Percentiles rank a stretch among this genome's conserved stretches.
phyloP scores from a whole-genome alignment of 805 yeast genomes.

The Komagataella pastoris region DNA sequence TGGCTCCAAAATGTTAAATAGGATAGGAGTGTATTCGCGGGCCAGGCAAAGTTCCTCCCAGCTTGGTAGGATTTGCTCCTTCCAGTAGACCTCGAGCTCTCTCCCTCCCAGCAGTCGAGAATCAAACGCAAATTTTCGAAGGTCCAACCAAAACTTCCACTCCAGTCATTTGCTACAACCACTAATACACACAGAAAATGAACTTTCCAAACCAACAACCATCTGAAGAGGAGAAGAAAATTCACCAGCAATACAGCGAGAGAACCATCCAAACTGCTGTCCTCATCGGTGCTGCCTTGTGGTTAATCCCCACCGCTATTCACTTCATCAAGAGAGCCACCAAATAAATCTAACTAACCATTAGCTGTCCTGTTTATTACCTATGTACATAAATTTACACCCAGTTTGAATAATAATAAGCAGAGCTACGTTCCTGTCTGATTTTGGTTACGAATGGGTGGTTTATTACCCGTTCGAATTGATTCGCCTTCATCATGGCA shows the following conservation, averaged over 20 bases:
- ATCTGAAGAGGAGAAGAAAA: constrained; percentile 53
- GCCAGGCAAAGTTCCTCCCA: background rate
- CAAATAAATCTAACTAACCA: background rate
- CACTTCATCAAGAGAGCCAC: constrained; percentile 32
- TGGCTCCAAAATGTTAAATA: background rate
- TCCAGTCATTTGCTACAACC: background rate
- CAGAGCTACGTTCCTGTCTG: background rate
- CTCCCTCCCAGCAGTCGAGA: background rate
- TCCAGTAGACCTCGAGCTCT: background rate
- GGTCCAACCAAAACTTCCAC: background rate
- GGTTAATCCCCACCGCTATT: constrained; percentile 39
- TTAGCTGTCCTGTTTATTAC: background rate
- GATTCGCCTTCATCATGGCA: background rate
- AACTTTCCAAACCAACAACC: constrained; percentile 37
- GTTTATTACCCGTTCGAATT: background rate
- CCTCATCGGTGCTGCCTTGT: constrained; percentile 50
- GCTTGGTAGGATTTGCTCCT: background rate
- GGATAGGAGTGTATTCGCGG: background rate
- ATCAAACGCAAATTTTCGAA: background rate
- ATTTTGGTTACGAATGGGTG: background rate
- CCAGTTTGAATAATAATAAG: background rate
- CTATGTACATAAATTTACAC: background rate
- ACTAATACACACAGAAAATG: constrained; percentile 7
- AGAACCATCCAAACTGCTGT: constrained; percentile 49
- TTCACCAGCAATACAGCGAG: constrained; percentile 49